Evolutionary conservation across 148 eudicot genomes (phyloP), one percentile per base, ranked within the genome.

Genomic region (Bassia scoparia): DNA sequence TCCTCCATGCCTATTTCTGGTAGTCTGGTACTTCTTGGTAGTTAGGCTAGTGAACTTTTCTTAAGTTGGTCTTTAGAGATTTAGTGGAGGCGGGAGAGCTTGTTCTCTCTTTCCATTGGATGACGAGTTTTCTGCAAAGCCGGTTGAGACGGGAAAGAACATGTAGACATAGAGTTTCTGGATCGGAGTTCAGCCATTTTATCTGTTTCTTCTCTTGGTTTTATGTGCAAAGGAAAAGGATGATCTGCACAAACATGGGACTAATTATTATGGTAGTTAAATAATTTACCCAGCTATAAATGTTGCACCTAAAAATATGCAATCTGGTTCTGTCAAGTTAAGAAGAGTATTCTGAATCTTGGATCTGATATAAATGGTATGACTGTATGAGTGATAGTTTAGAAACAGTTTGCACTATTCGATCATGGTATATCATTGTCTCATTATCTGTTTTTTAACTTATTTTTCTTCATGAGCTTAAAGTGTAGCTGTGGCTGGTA

Each of bases 21-120:
- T n/a, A n/a, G n/a, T n/a, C 52, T 64, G 48, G 33, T 65, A 44
- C 37, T 48, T 64, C 37, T 48, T 64, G 49, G 33, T 65, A 44
- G 34, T 29, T 67, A 33, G 49, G 27, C 17, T 61, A 30, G 27
- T 21, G 52, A 46, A 58, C 34, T 24, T 34, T 34, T 4, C 24
- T 1, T 60, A 61, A n/a, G n/a, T n/a, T n/a, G n/a, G n/a, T 62
- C 14, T 21, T 34, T 62, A 33, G 24, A 64, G 29, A 7, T 38
- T 7, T 33, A 21, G 67, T n/a, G n/a, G n/a, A n/a, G n/a, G n/a
- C n/a, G n/a, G 44, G 24, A 18, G 38, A 2, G 17, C n/a, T 30
- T 61, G 37, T 64, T 11, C 23, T 11, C 13, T 24, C 4, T 4
- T 23, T 17, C 14, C 7, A 41, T 37, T 0, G 50, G 50, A 16